Conservation (phyloP, 805 yeast genomes). For the Saccharomycopsis javanensis region DNA sequence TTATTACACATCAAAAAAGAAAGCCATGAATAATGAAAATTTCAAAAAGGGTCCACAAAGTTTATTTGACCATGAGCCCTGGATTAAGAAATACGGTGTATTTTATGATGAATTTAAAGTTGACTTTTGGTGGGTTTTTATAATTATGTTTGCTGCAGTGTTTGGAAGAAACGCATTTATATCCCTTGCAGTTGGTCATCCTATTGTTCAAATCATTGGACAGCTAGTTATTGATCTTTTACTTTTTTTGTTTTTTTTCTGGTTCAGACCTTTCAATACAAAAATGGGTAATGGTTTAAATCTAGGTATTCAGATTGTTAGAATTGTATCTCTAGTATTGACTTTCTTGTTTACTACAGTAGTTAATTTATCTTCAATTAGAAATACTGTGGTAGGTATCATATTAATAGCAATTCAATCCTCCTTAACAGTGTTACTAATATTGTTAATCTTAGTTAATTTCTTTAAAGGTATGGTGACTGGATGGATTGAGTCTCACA, state of each 20-base stretch:
- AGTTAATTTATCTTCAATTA: slow-evolving; percentile 21
- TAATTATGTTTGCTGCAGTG: slow-evolving; percentile 21
- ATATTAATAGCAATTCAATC: slow-evolving; percentile 25
- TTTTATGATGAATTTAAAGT: slow-evolving; percentile 27
- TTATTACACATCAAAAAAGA: slow-evolving; percentile 20
- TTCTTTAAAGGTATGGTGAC: slow-evolving; percentile 12
- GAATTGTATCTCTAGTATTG: slow-evolving; percentile 24
- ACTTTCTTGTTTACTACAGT: slow-evolving; percentile 26
- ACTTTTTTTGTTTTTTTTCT: slow-evolving; percentile 20
- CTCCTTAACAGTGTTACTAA: slow-evolving; percentile 22
- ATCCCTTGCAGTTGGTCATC: slow-evolving; percentile 27
- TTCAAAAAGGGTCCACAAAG: slow-evolving; percentile 13
- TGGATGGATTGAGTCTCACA: slow-evolving; percentile 4
- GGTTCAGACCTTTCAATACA: slow-evolving; percentile 24
- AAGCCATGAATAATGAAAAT: slow-evolving; percentile 13
- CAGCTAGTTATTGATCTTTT: slow-evolving; percentile 25
- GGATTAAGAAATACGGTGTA: slow-evolving; percentile 26
- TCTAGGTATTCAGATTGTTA: slow-evolving; percentile 23
- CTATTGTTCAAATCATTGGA: slow-evolving; percentile 26
- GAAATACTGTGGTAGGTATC: slow-evolving; percentile 26
- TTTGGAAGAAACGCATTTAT: slow-evolving; percentile 26
- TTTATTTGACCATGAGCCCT: slow-evolving; percentile 25
- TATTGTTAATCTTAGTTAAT: slow-evolving; percentile 21
- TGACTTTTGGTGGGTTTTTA: slow-evolving; percentile 27
- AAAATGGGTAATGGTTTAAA: slow-evolving; percentile 26